Conservation (phyloP, 371 early-diverging fungal species). For the Mucor racemosus region DNA sequence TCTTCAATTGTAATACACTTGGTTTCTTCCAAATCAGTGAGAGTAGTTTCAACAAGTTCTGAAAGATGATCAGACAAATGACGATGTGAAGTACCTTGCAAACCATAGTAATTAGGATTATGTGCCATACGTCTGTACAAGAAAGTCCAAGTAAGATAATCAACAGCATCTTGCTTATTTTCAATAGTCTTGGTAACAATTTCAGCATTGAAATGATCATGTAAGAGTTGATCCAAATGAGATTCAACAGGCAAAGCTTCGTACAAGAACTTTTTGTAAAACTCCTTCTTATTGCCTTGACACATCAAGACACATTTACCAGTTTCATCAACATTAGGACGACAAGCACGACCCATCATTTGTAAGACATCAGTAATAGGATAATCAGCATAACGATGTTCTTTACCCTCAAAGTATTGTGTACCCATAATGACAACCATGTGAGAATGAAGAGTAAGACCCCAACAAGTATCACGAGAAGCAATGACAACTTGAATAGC, state of each 20-base stretch:
- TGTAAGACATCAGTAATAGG: slow-evolving; percentile 93
- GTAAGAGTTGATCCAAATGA: slow-evolving; percentile 85
- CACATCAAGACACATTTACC: slow-evolving; percentile 94
- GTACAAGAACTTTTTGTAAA: slow-evolving; percentile 94
- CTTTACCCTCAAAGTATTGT: slow-evolving; percentile 91
- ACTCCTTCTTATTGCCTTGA: slow-evolving; percentile 90
- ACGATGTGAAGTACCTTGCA: slow-evolving; percentile 85
- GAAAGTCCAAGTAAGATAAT: slow-evolving; percentile 97
- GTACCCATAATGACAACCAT: slow-evolving; percentile 96
- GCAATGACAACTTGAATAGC: slow-evolving; percentile 91
- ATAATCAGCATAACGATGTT: slow-evolving; percentile 95
- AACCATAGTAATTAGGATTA: slow-evolving; percentile 96
- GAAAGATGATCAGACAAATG: slow-evolving; percentile 93
- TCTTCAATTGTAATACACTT: slow-evolving; percentile 91
- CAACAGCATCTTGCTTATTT: slow-evolving; percentile 98
- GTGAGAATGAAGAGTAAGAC: slow-evolving; percentile 76
- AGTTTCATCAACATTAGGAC: slow-evolving; percentile 69
- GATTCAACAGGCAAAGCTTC: slow-evolving; percentile 96
- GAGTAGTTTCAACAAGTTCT: slow-evolving; percentile 91
- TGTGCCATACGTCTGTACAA: slow-evolving; percentile 92
- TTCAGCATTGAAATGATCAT: slow-evolving; percentile 97
- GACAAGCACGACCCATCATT: slow-evolving; percentile 94
- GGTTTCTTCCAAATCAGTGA: slow-evolving; percentile 83
- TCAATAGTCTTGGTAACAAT: slow-evolving; percentile 92
- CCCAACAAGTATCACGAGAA: slow-evolving; percentile 91